A percentile compares a stretch with the other conserved stretches of the same genome.
These are phyloP conservation scores for Besnoitia besnoiti DNA, from an alignment of 169 alveolate species.

Conservation along the genomic window DNA sequence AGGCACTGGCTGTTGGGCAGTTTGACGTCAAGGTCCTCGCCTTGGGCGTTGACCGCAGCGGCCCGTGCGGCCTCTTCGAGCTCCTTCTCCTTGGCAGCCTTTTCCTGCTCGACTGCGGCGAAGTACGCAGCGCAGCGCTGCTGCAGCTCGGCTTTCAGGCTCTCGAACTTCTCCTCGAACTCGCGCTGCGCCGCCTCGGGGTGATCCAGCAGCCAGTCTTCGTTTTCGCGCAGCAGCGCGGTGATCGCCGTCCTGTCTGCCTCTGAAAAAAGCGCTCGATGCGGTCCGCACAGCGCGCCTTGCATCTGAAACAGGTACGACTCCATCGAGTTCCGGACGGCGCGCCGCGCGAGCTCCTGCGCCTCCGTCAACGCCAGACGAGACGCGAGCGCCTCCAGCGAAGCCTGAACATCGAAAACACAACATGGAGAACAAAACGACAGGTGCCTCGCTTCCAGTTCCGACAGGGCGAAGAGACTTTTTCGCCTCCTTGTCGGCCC, in stretches of 20 bases:
- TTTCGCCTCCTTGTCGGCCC: no score
- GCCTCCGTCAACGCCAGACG: slow-evolving; percentile 1
- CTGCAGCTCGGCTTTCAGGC: not conserved
- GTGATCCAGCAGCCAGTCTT: slow-evolving; percentile 37
- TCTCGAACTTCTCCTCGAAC: not conserved
- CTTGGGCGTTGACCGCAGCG: not conserved
- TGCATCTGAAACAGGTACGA: slow-evolving; percentile 19
- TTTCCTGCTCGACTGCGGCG: not conserved
- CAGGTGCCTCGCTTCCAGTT: not conserved
- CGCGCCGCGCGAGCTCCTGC: not conserved
- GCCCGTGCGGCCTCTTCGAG: not conserved
- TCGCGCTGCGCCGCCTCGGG: not conserved
- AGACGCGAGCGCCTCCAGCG: not conserved
- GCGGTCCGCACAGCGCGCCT: not conserved
- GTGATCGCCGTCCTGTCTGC: not conserved
- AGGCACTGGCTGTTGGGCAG: slow-evolving; percentile 28
- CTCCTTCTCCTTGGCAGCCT: not conserved
- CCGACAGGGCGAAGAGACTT: no score
- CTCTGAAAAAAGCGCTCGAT: not conserved
- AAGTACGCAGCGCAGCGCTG: not conserved
- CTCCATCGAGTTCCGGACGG: not conserved
- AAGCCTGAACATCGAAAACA: not conserved
- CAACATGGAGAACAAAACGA: not conserved
- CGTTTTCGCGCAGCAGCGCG: not conserved
- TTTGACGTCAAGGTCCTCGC: slow-evolving; percentile 10